These are phyloP conservation scores for Elsinoe fawcettii DNA, from an alignment of 2,329 filamentous ascomycete genomes.

Conservation along the genomic window DNA sequence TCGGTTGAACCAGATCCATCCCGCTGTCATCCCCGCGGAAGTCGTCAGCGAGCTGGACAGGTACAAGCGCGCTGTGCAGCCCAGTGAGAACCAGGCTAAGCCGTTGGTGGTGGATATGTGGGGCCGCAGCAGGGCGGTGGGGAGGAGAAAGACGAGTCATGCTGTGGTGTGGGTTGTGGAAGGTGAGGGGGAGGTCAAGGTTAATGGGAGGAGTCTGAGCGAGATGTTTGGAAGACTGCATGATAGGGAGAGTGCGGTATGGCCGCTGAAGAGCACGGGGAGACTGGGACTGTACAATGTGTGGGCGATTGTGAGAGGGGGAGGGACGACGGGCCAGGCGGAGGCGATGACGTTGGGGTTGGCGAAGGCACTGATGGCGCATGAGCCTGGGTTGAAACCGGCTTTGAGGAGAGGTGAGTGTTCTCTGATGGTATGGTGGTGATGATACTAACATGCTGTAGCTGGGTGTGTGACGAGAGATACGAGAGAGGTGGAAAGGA, in stretches of 20 bases:
- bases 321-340: constrained; percentile 89
- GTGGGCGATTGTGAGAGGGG: constrained; percentile 76
- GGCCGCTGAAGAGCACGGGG: constrained; percentile 76
- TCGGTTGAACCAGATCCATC: constrained; percentile 77
- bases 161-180: constrained; percentile 86
- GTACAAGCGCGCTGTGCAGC: constrained; percentile 70
- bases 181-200: constrained; percentile 77
- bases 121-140: constrained; percentile 71
- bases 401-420: constrained; percentile 76
- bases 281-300: constrained; percentile 95
- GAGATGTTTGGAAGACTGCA: constrained; percentile 81
- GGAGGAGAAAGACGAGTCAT: constrained; percentile 77
- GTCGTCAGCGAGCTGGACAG: constrained; percentile 56
- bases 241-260: constrained; percentile 88
- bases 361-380: constrained; percentile 76
- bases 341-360: constrained; percentile 88
- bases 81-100: constrained; percentile 55
- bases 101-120: constrained; percentile 63
- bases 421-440: not conserved
- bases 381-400: constrained; percentile 87
- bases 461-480: constrained; percentile 91
- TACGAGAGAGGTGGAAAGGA: constrained; percentile 86
- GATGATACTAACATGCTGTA: constrained; percentile 41
- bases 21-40: constrained; percentile 62
- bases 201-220: constrained; percentile 82